Evolutionary conservation across 768 basidiomycete species (phyloP).

Genomic region (Auricularia cornea): DNA sequence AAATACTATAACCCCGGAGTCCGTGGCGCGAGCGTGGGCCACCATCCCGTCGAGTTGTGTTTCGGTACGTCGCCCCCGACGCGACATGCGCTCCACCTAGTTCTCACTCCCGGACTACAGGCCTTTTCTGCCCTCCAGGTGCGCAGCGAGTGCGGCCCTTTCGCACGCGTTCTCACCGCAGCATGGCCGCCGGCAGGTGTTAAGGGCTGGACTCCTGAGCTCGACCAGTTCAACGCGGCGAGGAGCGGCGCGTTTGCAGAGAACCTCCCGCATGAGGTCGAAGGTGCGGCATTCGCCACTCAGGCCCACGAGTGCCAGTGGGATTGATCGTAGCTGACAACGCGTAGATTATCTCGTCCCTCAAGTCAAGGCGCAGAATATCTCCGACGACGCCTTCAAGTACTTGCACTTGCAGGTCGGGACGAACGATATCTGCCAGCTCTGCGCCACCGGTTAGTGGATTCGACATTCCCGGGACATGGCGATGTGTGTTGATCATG

Average conservation of each 20-base stretch:
- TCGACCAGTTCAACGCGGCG: conserved; percentile 11
- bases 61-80: conserved; percentile 3
- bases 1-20: conserved; percentile 10
- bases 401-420: conserved; percentile 12
- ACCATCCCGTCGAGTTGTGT: conserved; percentile 10
- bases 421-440: conserved; percentile 11
- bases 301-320: too few species aligned
- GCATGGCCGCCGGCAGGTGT: conserved; percentile 4
- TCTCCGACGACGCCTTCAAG: conserved; percentile 4
- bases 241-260: conserved; percentile 8
- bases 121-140: background rate
- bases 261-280: conserved; percentile 8
- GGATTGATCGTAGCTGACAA: too few species aligned
- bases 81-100: background rate
- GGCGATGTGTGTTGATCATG: too few species aligned
- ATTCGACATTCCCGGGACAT: too few species aligned
- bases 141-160: background rate
- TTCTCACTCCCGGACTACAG: background rate
- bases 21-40: conserved; percentile 6
- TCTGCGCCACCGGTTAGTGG: background rate
- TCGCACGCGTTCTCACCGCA: too few species aligned
- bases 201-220: conserved; percentile 8
- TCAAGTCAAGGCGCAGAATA: conserved; percentile 5
- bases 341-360: conserved; percentile 11
- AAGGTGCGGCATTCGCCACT: background rate